These are phyloP conservation scores for Podosphaera aphanis DNA, from an alignment of 2,329 filamentous ascomycete genomes.

Conservation along the genomic window DNA sequence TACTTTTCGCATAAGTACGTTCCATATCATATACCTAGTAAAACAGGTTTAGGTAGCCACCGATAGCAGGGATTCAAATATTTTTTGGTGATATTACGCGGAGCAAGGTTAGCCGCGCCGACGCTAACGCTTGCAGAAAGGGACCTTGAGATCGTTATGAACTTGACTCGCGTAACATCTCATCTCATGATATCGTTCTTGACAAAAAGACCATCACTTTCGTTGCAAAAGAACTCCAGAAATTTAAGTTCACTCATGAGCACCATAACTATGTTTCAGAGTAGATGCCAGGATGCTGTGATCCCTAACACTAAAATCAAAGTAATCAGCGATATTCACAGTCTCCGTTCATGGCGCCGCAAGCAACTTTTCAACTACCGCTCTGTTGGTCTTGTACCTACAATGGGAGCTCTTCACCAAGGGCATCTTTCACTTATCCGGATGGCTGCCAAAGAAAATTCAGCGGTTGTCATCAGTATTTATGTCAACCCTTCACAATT, in stretches of 20 bases:
- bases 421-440: conserved; percentile 76
- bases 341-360: conserved; percentile 45
- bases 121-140: too few relatives aligned
- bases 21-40: too few relatives aligned
- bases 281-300: conserved; percentile 6
- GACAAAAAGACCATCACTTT: background rate
- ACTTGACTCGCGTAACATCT: too few relatives aligned
- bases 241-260: background rate
- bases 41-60: too few relatives aligned
- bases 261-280: background rate
- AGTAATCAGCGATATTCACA: conserved; percentile 52
- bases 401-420: conserved; percentile 90
- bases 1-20: too few relatives aligned
- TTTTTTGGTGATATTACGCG: too few relatives aligned
- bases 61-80: too few relatives aligned
- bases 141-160: too few relatives aligned
- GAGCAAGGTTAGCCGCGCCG: too few relatives aligned
- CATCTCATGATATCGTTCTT: background rate
- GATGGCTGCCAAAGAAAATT: conserved; percentile 61
- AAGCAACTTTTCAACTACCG: conserved; percentile 42
- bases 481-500: conserved; percentile 97
- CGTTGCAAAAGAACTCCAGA: background rate
- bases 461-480: conserved; percentile 70
- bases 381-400: conserved; percentile 72
- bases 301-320: conserved; percentile 36